A percentile compares a stretch with the other conserved stretches of the same genome.
Evolutionary conservation across 768 basidiomycete species (phyloP).

Genomic region (Tylopilus sp.): DNA sequence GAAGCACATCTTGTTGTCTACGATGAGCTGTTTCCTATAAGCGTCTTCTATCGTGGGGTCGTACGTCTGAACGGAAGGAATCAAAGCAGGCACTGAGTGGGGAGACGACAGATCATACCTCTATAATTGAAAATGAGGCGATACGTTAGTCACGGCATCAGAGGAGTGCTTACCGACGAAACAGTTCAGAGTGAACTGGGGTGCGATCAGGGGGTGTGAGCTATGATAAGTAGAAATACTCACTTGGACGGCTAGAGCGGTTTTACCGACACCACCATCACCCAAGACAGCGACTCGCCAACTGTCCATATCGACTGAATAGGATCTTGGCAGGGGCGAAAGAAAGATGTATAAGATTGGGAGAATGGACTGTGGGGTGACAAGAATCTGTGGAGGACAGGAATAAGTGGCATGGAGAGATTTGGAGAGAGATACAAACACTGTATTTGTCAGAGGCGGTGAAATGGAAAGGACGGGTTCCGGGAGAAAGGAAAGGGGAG

Average conservation of each 20-base stretch:
- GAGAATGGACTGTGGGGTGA: conserved; percentile 23
- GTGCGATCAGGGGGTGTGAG: conserved; percentile 12
- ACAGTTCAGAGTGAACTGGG: conserved; percentile 92
- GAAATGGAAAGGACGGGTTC: conserved; percentile 26
- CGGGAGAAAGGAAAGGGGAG: conserved; percentile 39
- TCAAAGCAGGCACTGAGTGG: conserved; percentile 6
- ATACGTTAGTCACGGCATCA: conserved; percentile 10
- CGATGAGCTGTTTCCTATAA: conserved; percentile 91
- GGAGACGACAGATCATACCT: conserved; percentile 41
- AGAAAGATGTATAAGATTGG: conserved; percentile 25
- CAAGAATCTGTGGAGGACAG: conserved; percentile 12
- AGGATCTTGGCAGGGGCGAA: conserved; percentile 17
- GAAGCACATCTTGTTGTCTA: conserved; percentile 93
- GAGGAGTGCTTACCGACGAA: conserved; percentile 73
- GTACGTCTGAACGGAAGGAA: conserved; percentile 62
- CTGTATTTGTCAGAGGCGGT: conserved; percentile 31
- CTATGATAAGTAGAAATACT: conserved; percentile 22
- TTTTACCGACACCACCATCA: conserved; percentile 97
- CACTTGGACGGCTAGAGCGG: conserved; percentile 92
- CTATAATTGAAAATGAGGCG: conserved; percentile 35
- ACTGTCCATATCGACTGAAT: conserved; percentile 63
- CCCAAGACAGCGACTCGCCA: conserved; percentile 96
- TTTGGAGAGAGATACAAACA: conserved; percentile 24
- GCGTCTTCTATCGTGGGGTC: conserved; percentile 99
- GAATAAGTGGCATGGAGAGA: conserved; percentile 19